Evolutionary conservation across 305 asterid species (phyloP).

Genomic region (Stenogyne calaminthoides): DNA sequence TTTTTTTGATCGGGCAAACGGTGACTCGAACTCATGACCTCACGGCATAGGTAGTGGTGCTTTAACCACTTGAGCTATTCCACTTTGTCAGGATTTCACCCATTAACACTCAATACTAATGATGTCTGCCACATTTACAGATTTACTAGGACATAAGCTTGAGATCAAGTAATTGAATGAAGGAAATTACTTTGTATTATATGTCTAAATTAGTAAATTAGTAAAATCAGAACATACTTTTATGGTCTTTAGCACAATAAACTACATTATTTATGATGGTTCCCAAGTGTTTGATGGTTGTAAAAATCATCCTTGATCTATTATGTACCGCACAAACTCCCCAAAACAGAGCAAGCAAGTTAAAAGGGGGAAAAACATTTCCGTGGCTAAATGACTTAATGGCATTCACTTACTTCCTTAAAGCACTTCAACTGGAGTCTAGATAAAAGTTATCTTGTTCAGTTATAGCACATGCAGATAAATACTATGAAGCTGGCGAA

Average conservation of each 20-base stretch:
- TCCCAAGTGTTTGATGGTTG: neutral
- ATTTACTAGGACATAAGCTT: neutral
- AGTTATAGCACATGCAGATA: slow-evolving; percentile 14
- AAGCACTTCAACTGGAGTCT: neutral
- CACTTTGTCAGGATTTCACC: too few relatives aligned
- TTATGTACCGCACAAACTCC: neutral
- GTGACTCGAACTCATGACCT: too few relatives aligned
- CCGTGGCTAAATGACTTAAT: neutral
- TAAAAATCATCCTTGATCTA: neutral
- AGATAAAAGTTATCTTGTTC: neutral
- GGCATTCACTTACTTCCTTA: neutral
- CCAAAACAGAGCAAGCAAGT: neutral
- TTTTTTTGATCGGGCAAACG: too few relatives aligned
- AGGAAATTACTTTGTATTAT: neutral
- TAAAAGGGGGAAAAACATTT: neutral
- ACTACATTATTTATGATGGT: neutral
- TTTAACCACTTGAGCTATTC: too few relatives aligned
- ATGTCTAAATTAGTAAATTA: neutral
- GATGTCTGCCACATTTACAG: neutral
- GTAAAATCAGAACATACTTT: slow-evolving; percentile 15
- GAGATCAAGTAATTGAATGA: slow-evolving; percentile 2
- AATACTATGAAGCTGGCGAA: slow-evolving; percentile 49
- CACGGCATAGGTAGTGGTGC: too few relatives aligned
- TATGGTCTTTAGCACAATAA: neutral
- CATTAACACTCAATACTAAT: neutral